A percentile compares a stretch with the other conserved stretches of the same genome.
phyloP scores from a whole-genome alignment of 1,284 basidiomycete genomes.

The Cryptococcus depauperatus region DNA sequence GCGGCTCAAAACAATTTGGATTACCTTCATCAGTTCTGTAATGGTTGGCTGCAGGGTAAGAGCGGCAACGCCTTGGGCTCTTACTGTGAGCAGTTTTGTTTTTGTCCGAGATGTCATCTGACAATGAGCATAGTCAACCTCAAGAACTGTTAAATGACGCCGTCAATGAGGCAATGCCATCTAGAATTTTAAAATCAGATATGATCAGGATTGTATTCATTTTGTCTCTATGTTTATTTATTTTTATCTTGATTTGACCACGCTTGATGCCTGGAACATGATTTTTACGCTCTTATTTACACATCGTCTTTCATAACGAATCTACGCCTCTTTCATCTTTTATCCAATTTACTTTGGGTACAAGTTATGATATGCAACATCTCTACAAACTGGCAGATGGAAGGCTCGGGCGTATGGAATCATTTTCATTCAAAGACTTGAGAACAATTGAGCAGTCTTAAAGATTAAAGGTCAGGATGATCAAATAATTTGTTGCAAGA shows the following conservation, averaged over 20 bases:
- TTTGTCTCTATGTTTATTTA: not conserved
- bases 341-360: too few species aligned
- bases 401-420: too few species aligned
- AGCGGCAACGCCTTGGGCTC: conserved; percentile 57
- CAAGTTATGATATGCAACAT: too few species aligned
- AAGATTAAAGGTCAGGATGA: too few species aligned
- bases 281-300: not conserved
- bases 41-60: conserved; percentile 66
- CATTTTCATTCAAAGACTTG: too few species aligned
- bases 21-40: conserved; percentile 67
- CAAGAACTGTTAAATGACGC: conserved; percentile 13
- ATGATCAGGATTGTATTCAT: not conserved
- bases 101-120: not conserved
- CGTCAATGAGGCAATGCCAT: too few species aligned
- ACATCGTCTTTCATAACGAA: too few species aligned
- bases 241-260: conserved; percentile 1
- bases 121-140: conserved; percentile 19
- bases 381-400: too few species aligned
- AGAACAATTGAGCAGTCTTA: too few species aligned
- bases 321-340: too few species aligned
- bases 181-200: not conserved
- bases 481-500: too few species aligned
- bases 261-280: conserved; percentile 7
- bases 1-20: conserved; percentile 49
- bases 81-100: conserved; percentile 47